phyloP scores from a whole-genome alignment of 352 stramenopile species.

The Phytopythium boreale region DNA sequence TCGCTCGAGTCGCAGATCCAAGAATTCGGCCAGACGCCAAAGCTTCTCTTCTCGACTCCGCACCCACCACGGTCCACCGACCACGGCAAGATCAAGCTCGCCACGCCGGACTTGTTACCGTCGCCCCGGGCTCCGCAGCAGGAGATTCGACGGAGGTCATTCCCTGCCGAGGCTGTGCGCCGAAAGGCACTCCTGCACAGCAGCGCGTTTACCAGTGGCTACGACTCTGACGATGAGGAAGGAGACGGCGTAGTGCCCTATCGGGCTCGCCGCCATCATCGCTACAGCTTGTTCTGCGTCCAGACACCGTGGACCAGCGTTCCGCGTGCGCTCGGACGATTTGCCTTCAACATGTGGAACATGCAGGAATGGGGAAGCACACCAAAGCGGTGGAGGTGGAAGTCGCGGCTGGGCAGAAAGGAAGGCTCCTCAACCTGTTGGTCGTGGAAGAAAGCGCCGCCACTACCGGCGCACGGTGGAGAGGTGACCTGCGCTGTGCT shows the following conservation, averaged over 20 bases:
- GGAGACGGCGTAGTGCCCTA: background rate
- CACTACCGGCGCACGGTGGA: slow-evolving; percentile 40
- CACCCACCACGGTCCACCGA: slow-evolving; percentile 57
- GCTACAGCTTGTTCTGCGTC: slow-evolving; percentile 42
- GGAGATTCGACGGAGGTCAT: slow-evolving; percentile 18
- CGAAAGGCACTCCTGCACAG: slow-evolving; percentile 1
- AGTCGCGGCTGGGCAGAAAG: slow-evolving; percentile 31
- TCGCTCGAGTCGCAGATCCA: slow-evolving; percentile 93
- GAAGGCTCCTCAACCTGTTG: slow-evolving; percentile 23
- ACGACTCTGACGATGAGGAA: slow-evolving; percentile 36
- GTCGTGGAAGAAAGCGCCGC: slow-evolving; percentile 50
- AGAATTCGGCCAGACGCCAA: slow-evolving; percentile 91
- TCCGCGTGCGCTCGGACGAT: slow-evolving; percentile 12
- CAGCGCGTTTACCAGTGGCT: slow-evolving; percentile 25
- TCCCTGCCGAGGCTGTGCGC: slow-evolving; percentile 5
- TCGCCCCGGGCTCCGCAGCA: slow-evolving; percentile 30
- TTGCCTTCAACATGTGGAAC: slow-evolving; percentile 1
- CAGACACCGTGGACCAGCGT: slow-evolving; percentile 36
- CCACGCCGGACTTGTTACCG: slow-evolving; percentile 45
- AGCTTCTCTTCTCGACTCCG: slow-evolving; percentile 64
- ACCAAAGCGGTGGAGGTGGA: slow-evolving; percentile 61
- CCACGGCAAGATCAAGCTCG: slow-evolving; percentile 45
- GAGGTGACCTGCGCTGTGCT: slow-evolving; percentile 67
- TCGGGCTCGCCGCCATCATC: slow-evolving; percentile 6
- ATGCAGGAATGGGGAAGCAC: slow-evolving; percentile 42